Evolutionary conservation across 768 basidiomycete genomes (phyloP), one percentile per base, ranked within the genome.

Genomic region (Auriscalpium vulgare): DNA sequence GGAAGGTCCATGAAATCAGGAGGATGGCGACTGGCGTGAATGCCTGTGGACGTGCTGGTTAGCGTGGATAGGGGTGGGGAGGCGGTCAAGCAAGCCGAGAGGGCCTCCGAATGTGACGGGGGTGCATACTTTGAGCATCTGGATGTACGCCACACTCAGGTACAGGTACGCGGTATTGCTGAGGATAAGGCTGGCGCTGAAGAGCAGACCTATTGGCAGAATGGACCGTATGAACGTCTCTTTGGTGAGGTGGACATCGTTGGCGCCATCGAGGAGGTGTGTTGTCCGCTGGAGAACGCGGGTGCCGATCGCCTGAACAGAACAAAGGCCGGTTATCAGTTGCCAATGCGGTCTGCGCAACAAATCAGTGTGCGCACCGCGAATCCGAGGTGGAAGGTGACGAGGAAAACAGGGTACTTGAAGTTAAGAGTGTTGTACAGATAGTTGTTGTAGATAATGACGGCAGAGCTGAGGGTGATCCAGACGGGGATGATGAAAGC

Each of bases 371-470:
- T 10, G 71, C 77, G 69, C 67, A 80, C 82, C 53, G 87, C 72
- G 60, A 91, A 83, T 34, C 78, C 74, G 34, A 86, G 71, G 69
- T 93, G 93, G 80, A 80, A 95, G 44, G 92, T 95, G 54, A 94
- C 92, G 47, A 93, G 80, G 72, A 95, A 95, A 61, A 97, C 92
- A 34, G 95, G 95, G 75, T 76, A 97, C 66, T 83, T 82, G 77
- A 97, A 97, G 58, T 84, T 71, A 65, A 88, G 82, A 47, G 79
- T 80, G 71, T 88, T 89, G 78, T 90, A 92, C 63, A 91, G 72
- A 67, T 85, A 85, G 70, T 93, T 95, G 81, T 97, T 97, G 82
- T 97, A 97, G 57, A 97, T 84, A 73, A 97, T 97, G 68, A 97
- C 95, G 8, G 83, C 68, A 23, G 92, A 91, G 61, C 85, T 88